Evolutionary conservation across 192 early-diverging fungal species (phyloP), one percentile per base, ranked within the genome.

Genomic region (Linnemannia elongata): DNA sequence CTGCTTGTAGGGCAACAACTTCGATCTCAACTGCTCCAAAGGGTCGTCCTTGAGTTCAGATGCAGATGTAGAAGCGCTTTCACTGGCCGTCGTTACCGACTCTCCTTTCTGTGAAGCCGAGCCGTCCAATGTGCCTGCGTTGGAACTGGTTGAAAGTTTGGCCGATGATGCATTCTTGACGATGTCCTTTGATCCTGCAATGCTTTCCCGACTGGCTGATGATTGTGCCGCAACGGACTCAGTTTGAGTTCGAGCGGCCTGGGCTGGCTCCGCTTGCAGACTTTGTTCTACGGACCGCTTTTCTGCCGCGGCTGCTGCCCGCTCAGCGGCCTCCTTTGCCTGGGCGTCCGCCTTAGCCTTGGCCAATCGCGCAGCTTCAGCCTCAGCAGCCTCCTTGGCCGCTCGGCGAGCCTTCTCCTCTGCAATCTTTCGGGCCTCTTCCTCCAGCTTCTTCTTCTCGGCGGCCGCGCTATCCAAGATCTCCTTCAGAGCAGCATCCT

Each of bases 401-500:
- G 57, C 79, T 41, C 20, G 69, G 0, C 82, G 78, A 5, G 42
- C 75, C 69, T 80, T 74, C 33, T 80, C 84, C 39, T 81, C 47
- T 68, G 74, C 79, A 33, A 39, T 75, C n/a, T 15, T 73, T 52
- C 72, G 35, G 9, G 68, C 35, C 41, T 81, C 76, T 22, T 87
- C 76, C 44, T 87, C 85, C 24, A 87, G 57, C n/a, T 81, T 81
- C 33, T 35, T 72, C 24, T 87, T 87, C 36, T 87, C 85, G 1
- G 85, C 85, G 10, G 85, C 85, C 7, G 85, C 85, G 22, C 45
- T 87, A 17, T 87, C 80, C 7, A 87, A 76, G 20, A 87, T 87
- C 27, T 87, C 85, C 49, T 87, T 87, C 42, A 87, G 47, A 6
- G 76, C 79, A 2, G 76, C 76, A 36, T 87, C 85, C 54, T 81